Evolutionary conservation across 805 yeast species (phyloP).

Genomic region (Hanseniaspora valbyensis): DNA sequence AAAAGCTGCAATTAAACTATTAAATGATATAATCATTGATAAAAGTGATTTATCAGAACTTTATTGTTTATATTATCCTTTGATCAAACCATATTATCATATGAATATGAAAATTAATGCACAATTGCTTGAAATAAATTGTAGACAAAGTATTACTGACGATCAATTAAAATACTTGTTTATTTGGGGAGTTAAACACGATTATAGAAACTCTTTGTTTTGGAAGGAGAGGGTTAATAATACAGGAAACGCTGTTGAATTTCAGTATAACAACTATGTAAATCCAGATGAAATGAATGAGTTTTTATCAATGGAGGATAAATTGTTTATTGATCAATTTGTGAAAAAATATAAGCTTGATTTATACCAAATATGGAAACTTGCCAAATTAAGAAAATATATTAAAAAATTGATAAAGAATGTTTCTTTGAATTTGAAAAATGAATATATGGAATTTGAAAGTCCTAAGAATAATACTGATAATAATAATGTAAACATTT

Average conservation of each 20-base stretch:
- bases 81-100: constrained; percentile 61
- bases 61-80: constrained; percentile 73
- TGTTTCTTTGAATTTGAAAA: neutral
- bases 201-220: constrained; percentile 52
- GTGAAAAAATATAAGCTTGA: neutral
- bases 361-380: constrained; percentile 8
- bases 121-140: constrained; percentile 52
- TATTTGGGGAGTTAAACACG: constrained; percentile 57
- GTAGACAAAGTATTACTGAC: constrained; percentile 57
- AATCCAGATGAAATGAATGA: constrained; percentile 1
- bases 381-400: constrained; percentile 11
- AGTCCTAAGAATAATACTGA: too few species aligned
- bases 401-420: neutral
- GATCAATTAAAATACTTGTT: constrained; percentile 49
- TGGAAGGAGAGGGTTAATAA: constrained; percentile 51
- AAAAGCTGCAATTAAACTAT: neutral
- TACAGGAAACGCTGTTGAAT: constrained; percentile 27
- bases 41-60: constrained; percentile 45
- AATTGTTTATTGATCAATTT: constrained; percentile 4
- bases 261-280: constrained; percentile 32
- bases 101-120: constrained; percentile 66
- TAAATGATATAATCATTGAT: neutral
- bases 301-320: constrained; percentile 13
- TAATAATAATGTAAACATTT: too few species aligned
- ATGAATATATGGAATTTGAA: neutral